A percentile compares a stretch with the other conserved stretches of the same genome.
These are phyloP conservation scores for Leishmania guyanensis DNA, from an alignment of 208 protist species.

Conservation along the genomic window DNA sequence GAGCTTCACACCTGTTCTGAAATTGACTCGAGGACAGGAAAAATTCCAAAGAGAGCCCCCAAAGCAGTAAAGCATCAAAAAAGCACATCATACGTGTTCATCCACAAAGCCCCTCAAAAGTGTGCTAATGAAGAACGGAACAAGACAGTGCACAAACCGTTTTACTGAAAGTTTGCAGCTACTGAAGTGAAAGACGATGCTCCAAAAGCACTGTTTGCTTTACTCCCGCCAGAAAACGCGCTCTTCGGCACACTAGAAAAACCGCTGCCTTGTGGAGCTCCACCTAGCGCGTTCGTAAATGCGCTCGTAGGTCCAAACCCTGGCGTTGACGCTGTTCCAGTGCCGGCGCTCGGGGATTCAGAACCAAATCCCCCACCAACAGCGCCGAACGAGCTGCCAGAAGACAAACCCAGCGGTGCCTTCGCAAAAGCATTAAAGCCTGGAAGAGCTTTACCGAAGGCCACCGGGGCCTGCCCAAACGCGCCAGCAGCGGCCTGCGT, in stretches of 20 bases:
- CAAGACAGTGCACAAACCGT: neutral
- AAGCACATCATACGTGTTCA: neutral
- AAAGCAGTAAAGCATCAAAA: neutral
- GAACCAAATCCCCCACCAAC: neutral
- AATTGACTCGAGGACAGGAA: neutral
- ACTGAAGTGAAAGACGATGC: slow-evolving; percentile 32
- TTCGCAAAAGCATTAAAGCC: no score
- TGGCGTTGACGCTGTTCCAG: neutral
- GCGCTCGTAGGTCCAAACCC: slow-evolving; percentile 8
- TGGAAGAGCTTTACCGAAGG: no score
- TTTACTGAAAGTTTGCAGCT: slow-evolving; percentile 19
- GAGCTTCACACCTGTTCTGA: neutral
- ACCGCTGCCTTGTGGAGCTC: slow-evolving; percentile 9
- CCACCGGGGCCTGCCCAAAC: no score
- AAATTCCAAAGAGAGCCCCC: no score
- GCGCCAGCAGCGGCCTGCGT: no score
- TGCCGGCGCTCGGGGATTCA: neutral
- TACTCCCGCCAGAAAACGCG: slow-evolving; percentile 28
- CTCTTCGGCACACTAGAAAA: slow-evolving; percentile 30
- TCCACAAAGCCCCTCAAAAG: no score
- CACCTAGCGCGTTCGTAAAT: slow-evolving; percentile 31
- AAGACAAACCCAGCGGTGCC: neutral
- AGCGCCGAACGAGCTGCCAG: neutral
- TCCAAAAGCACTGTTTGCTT: slow-evolving; percentile 24
- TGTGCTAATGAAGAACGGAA: neutral